These are phyloP conservation scores for Camelina laxa DNA, from an alignment of 345 rosid genomes.

Conservation along the genomic window DNA sequence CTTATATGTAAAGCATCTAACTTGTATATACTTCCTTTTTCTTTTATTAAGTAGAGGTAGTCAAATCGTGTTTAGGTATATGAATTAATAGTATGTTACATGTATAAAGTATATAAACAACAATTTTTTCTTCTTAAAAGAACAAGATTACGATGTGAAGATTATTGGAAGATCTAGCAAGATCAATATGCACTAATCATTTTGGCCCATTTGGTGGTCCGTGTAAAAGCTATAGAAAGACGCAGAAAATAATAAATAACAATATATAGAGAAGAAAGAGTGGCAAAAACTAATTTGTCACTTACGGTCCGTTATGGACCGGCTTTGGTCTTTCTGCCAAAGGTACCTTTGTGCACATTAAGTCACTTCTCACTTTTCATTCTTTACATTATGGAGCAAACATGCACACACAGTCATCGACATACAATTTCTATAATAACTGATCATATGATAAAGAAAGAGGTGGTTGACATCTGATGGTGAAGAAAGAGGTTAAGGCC, in stretches of 20 bases:
- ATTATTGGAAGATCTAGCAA: slow-evolving; percentile 29
- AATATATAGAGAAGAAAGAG: not conserved
- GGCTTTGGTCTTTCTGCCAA: slow-evolving; percentile 42
- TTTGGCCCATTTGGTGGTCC: slow-evolving; percentile 18
- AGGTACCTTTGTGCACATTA: slow-evolving; percentile 48
- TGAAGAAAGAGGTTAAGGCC: slow-evolving; percentile 50
- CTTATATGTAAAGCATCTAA: too few species aligned
- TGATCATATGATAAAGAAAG: slow-evolving; percentile 22
- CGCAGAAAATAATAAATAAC: not conserved
- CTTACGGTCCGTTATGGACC: slow-evolving; percentile 31
- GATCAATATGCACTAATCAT: slow-evolving; percentile 31
- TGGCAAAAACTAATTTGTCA: slow-evolving; percentile 27
- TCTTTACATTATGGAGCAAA: slow-evolving; percentile 26
- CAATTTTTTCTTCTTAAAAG: not conserved
- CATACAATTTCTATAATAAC: not conserved
- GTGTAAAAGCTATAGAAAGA: not conserved
- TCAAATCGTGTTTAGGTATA: slow-evolving; percentile 17
- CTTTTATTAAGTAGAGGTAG: not conserved
- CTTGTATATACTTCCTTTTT: too few species aligned
- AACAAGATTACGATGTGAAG: slow-evolving; percentile 37
- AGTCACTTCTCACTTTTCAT: slow-evolving; percentile 51
- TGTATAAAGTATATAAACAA: not conserved
- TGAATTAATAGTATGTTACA: not conserved
- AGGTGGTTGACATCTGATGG: slow-evolving; percentile 69
- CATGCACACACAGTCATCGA: slow-evolving; percentile 22